Percentiles rank a stretch among this genome's conserved stretches.
Conservation (phyloP, 2,329 filamentous ascomycete genomes). For the Diplodia sapinea region DNA sequence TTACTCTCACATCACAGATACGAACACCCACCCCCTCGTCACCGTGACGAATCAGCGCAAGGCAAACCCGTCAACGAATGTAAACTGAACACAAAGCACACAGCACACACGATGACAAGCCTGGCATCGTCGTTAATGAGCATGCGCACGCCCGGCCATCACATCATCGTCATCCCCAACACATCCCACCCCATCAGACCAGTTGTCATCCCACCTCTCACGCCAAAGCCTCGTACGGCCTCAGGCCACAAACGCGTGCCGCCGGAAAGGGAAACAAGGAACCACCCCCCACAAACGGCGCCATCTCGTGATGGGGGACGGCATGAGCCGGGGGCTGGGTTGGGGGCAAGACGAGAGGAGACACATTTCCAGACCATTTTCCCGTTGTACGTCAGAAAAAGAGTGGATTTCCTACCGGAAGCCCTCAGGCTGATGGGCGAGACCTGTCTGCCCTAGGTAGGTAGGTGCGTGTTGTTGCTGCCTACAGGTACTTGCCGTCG, state of each 20-base stretch:
- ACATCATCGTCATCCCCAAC: neutral
- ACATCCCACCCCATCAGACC: neutral
- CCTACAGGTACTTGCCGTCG: too few species aligned
- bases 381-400: too few species aligned
- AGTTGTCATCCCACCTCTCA: slow-evolving; percentile 25
- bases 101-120: neutral
- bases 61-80: neutral
- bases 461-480: too few species aligned
- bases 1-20: neutral
- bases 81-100: neutral
- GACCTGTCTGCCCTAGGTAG: too few species aligned
- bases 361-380: too few species aligned
- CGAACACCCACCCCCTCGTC: neutral
- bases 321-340: neutral
- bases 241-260: neutral
- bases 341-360: too few species aligned
- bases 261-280: neutral
- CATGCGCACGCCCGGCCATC: neutral
- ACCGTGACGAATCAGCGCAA: neutral
- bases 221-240: neutral
- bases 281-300: neutral
- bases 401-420: too few species aligned
- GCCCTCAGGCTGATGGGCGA: too few species aligned
- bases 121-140: neutral
- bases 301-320: neutral